phyloP scores from a whole-genome alignment of 1,284 basidiomycete species.

The Puccinia triticina region DNA sequence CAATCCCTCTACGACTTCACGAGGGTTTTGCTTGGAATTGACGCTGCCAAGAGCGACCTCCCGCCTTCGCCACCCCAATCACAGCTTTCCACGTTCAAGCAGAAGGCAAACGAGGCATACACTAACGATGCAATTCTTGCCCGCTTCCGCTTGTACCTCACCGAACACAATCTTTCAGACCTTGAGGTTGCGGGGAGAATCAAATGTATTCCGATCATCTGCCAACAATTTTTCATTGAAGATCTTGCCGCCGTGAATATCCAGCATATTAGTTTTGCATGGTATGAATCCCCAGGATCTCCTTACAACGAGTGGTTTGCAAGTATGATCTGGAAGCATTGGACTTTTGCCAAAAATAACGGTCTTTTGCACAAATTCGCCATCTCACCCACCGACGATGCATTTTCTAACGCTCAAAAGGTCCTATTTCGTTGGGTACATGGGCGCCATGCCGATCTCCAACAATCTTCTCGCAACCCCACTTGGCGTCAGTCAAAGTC shows the following conservation, averaged over 20 bases:
- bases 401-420: not conserved
- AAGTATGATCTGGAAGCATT: slow-evolving; percentile 14
- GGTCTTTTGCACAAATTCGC: not conserved
- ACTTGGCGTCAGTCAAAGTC: not conserved
- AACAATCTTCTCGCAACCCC: not conserved
- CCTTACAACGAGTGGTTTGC: slow-evolving; percentile 16
- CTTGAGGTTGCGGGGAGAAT: slow-evolving; percentile 1
- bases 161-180: not conserved
- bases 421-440: slow-evolving; percentile 6
- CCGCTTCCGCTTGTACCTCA: not conserved
- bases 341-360: slow-evolving; percentile 6
- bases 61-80: slow-evolving; percentile 3
- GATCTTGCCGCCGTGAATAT: not conserved
- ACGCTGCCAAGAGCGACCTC: not conserved
- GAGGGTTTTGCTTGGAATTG: not conserved
- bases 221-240: slow-evolving; percentile 17
- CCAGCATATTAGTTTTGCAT: slow-evolving; percentile 6
- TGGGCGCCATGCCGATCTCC: not conserved
- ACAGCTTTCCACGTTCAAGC: not conserved
- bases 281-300: not conserved
- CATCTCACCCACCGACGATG: slow-evolving; percentile 16
- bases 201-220: not conserved
- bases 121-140: not conserved
- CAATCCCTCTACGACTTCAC: not conserved
- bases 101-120: not conserved